Conservation (phyloP, 768 basidiomycete species). For the Tylopilus intermedius region DNA sequence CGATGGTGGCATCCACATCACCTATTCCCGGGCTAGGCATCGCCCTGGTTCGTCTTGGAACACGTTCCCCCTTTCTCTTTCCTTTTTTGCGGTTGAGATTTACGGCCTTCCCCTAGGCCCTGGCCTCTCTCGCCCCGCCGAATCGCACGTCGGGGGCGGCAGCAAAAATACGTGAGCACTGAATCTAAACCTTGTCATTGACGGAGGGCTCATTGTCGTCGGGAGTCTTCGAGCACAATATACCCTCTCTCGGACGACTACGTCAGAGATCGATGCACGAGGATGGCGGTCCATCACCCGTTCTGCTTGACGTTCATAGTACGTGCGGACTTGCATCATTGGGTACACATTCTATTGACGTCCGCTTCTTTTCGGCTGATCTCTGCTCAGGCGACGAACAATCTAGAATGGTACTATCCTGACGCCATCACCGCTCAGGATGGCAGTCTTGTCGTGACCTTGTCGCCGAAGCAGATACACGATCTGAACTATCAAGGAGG, state of each 20-base stretch:
- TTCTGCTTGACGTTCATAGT: too few relatives aligned
- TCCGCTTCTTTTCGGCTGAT: conserved; percentile 29
- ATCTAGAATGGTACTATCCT: conserved; percentile 58
- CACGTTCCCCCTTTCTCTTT: background rate
- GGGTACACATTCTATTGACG: conserved; percentile 31
- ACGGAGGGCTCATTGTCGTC: background rate
- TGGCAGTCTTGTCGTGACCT: conserved; percentile 49
- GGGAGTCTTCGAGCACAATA: background rate
- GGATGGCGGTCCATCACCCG: background rate
- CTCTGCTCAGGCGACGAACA: conserved; percentile 34
- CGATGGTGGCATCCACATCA: background rate
- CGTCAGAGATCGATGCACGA: background rate
- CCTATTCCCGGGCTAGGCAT: background rate
- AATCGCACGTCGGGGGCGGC: background rate
- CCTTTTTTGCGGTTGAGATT: background rate
- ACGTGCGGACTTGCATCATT: conserved; percentile 34
- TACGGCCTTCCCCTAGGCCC: background rate
- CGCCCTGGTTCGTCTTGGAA: background rate
- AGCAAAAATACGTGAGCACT: background rate
- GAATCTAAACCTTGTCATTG: background rate
- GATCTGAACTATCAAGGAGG: conserved; percentile 43
- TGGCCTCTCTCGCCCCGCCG: too few relatives aligned
- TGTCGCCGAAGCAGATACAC: conserved; percentile 43
- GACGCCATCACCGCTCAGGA: conserved; percentile 45
- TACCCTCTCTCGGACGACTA: background rate